Conservation (phyloP, 2,329 filamentous ascomycete genomes). For the Pyricularia sp. region DNA sequence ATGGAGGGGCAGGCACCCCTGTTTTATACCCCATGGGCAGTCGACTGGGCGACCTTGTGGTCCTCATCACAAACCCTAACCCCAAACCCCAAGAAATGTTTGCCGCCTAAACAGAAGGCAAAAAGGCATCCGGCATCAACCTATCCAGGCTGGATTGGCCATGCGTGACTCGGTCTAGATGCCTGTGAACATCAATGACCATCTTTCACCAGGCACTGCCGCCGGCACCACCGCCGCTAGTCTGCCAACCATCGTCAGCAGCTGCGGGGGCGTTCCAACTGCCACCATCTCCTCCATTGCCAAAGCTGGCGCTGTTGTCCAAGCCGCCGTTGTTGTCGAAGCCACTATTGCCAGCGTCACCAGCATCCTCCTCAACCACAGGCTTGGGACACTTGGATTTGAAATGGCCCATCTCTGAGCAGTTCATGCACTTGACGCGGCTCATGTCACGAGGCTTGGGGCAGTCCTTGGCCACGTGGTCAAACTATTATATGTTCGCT, state of each 20-base stretch:
- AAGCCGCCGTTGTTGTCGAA: conserved; percentile 7
- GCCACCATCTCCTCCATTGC: conserved; percentile 2
- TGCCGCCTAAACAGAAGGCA: background rate
- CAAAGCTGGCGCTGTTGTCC: conserved; percentile 6
- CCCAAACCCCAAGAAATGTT: background rate
- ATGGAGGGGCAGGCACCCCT: background rate
- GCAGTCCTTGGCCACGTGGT: conserved; percentile 39
- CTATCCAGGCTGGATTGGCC: background rate
- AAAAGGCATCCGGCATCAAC: background rate
- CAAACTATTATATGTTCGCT: conserved; percentile 24
- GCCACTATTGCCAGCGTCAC: conserved; percentile 7
- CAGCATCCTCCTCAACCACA: conserved; percentile 16
- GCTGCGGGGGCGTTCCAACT: background rate
- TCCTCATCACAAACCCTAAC: background rate
- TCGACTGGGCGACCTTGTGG: background rate
- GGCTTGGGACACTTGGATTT: conserved; percentile 28
- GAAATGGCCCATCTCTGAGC: conserved; percentile 36
- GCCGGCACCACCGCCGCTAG: background rate
- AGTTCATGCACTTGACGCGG: conserved; percentile 51
- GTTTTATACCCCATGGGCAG: background rate
- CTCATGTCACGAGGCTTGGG: conserved; percentile 45
- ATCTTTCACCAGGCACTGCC: background rate
- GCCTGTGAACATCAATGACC: background rate
- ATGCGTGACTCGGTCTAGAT: background rate
- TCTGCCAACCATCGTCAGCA: background rate